A percentile compares a stretch with the other conserved stretches of the same genome.
Conservation (phyloP, 129 eudicot genomes). For the Tagetes erecta region DNA sequence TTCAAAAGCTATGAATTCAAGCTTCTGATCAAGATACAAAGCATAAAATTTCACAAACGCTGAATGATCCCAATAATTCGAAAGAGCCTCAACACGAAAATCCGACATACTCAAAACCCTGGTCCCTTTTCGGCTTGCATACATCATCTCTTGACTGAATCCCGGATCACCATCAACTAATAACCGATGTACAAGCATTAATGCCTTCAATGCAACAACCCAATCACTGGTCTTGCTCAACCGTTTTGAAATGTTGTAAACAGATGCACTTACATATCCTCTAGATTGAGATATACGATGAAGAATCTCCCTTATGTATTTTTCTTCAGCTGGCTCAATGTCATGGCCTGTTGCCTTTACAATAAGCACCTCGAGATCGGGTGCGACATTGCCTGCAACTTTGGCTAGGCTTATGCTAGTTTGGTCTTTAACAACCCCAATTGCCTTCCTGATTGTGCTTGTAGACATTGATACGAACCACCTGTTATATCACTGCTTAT, state of each 20-base stretch:
- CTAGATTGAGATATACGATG: slow-evolving; percentile 37
- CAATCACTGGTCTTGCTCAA: slow-evolving; percentile 63
- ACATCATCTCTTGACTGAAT: slow-evolving; percentile 45
- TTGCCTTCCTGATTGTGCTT: slow-evolving; percentile 62
- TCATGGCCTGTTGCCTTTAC: slow-evolving; percentile 79
- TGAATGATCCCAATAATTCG: slow-evolving; percentile 76
- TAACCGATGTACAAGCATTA: slow-evolving; percentile 64
- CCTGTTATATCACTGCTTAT: neutral
- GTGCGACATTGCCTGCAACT: slow-evolving; percentile 65
- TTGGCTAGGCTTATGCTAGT: slow-evolving; percentile 75
- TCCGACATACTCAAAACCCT: slow-evolving; percentile 70
- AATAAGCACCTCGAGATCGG: slow-evolving; percentile 65
- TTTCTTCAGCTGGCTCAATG: slow-evolving; percentile 56
- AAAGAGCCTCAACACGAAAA: slow-evolving; percentile 63
- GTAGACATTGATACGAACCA: slow-evolving; percentile 46
- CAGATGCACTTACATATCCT: slow-evolving; percentile 48
- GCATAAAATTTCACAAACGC: slow-evolving; percentile 71
- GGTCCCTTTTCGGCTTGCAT: slow-evolving; percentile 49
- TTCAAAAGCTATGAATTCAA: slow-evolving; percentile 53
- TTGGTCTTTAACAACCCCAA: slow-evolving; percentile 74
- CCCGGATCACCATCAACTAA: slow-evolving; percentile 50
- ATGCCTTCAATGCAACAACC: slow-evolving; percentile 65
- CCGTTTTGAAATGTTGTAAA: slow-evolving; percentile 47
- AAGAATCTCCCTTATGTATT: slow-evolving; percentile 49
- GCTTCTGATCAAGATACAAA: slow-evolving; percentile 57